Evolutionary conservation across 2,329 filamentous ascomycete genomes (phyloP).

Genomic region (Aureobasidium melanogenum): DNA sequence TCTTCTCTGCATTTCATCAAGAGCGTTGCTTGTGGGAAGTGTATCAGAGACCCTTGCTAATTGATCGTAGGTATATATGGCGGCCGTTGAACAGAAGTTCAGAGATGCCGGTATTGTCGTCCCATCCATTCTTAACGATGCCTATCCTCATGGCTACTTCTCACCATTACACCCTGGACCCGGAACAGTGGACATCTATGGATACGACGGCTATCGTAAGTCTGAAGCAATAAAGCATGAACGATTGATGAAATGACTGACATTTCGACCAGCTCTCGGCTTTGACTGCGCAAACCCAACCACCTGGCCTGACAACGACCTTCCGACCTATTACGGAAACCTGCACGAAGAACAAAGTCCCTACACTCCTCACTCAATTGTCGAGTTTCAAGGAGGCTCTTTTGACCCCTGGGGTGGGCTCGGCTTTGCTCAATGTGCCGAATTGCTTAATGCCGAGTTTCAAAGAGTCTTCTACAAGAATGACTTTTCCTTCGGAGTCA

Average conservation of each 20-base stretch:
- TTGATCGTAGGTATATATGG: conserved; percentile 50
- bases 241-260: neutral
- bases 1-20: no score
- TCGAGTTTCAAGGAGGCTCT: conserved; percentile 44
- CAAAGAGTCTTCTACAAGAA: conserved; percentile 58
- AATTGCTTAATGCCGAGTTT: conserved; percentile 63
- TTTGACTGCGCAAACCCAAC: conserved; percentile 47
- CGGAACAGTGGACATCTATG: conserved; percentile 41
- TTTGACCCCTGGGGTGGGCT: conserved; percentile 68
- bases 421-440: conserved; percentile 59
- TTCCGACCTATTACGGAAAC: conserved; percentile 49
- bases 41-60: neutral
- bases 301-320: conserved; percentile 47
- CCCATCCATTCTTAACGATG: conserved; percentile 56
- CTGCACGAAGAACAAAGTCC: conserved; percentile 54
- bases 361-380: conserved; percentile 54
- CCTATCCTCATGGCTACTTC: conserved; percentile 50
- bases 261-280: conserved; percentile 34
- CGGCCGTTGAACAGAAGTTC: conserved; percentile 60
- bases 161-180: conserved; percentile 41
- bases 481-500: conserved; percentile 55
- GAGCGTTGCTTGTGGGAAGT: no score
- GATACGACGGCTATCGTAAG: conserved; percentile 33
- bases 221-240: neutral
- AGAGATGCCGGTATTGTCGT: conserved; percentile 50